These are phyloP conservation scores for Nepenthes alata DNA, from an alignment of 179 eudicot genomes.

Conservation along the genomic window DNA sequence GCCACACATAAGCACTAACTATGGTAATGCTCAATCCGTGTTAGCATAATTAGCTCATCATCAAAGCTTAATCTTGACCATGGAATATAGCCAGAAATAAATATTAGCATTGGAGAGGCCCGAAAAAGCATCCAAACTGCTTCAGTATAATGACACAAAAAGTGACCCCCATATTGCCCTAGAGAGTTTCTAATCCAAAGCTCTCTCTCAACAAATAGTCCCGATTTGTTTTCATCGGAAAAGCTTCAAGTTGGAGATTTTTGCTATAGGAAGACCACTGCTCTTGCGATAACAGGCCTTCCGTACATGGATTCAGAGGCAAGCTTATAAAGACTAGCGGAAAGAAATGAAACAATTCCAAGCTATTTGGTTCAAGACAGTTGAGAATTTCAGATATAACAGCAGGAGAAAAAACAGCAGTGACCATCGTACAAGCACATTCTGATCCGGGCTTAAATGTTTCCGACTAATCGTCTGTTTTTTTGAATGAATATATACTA, in stretches of 20 bases:
- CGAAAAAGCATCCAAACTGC: slow-evolving; percentile 64
- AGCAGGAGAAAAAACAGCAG: slow-evolving; percentile 72
- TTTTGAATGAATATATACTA: no score
- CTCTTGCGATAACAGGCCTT: slow-evolving; percentile 83
- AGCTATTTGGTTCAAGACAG: slow-evolving; percentile 90
- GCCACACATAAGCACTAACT: no score
- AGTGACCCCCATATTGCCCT: slow-evolving; percentile 38
- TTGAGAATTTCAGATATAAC: slow-evolving; percentile 77
- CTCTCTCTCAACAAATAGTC: slow-evolving; percentile 84
- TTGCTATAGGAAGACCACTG: slow-evolving; percentile 66
- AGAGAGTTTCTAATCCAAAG: slow-evolving; percentile 62
- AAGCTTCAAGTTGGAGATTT: slow-evolving; percentile 21
- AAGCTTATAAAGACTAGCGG: slow-evolving; percentile 43
- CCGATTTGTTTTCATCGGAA: slow-evolving; percentile 61
- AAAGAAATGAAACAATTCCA: slow-evolving; percentile 79
- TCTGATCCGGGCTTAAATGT: no score
- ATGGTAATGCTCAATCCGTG: no score
- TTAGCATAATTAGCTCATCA: no score
- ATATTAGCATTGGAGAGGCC: slow-evolving; percentile 61
- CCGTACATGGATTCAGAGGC: slow-evolving; percentile 76
- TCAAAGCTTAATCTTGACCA: slow-evolving; percentile 10
- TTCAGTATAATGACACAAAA: slow-evolving; percentile 60
- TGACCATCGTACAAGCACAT: background rate
- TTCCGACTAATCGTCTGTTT: no score
- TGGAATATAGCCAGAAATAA: slow-evolving; percentile 81